Evolutionary conservation across 495 filamentous ascomycete genomes (phyloP).

Genomic region (Annulohypoxylon nitens): DNA sequence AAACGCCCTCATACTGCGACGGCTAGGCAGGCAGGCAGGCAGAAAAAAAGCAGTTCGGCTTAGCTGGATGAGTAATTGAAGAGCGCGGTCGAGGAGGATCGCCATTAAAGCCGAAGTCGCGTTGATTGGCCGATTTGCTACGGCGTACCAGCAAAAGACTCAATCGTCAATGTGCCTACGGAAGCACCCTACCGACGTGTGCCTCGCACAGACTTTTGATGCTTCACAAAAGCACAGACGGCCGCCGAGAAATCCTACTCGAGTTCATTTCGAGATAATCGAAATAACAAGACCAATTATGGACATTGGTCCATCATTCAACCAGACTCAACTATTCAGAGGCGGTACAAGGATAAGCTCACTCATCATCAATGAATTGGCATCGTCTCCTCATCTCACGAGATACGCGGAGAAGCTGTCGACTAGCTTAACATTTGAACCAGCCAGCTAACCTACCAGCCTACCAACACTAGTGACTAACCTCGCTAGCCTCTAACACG

Average conservation of each 20-base stretch:
- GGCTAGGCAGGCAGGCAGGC: background rate
- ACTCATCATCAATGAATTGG: constrained; percentile 10
- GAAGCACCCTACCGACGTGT: constrained; percentile 32
- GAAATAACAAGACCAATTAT: constrained; percentile 3
- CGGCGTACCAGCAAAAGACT: constrained; percentile 36
- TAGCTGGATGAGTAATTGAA: constrained; percentile 23
- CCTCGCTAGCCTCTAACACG: constrained; percentile 37
- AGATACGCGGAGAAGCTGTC: too few species aligned
- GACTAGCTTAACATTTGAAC: too few species aligned
- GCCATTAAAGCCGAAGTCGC: constrained; percentile 29
- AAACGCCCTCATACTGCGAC: constrained; percentile 19
- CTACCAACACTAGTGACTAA: constrained; percentile 12
- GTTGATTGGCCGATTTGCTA: constrained; percentile 36
- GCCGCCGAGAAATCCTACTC: background rate
- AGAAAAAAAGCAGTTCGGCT: constrained; percentile 15
- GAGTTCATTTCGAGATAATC: constrained; percentile 10
- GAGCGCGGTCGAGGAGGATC: constrained; percentile 25
- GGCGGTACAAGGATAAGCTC: constrained; percentile 4
- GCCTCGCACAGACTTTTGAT: constrained; percentile 36
- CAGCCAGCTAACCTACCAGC: too few species aligned
- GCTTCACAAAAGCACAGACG: constrained; percentile 19
- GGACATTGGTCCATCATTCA: background rate
- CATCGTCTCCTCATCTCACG: constrained; percentile 3
- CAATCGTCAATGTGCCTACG: constrained; percentile 28
- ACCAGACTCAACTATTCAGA: background rate